Conservation (phyloP, 805 yeast genomes). For the Saccharomycopsis capsularis region DNA sequence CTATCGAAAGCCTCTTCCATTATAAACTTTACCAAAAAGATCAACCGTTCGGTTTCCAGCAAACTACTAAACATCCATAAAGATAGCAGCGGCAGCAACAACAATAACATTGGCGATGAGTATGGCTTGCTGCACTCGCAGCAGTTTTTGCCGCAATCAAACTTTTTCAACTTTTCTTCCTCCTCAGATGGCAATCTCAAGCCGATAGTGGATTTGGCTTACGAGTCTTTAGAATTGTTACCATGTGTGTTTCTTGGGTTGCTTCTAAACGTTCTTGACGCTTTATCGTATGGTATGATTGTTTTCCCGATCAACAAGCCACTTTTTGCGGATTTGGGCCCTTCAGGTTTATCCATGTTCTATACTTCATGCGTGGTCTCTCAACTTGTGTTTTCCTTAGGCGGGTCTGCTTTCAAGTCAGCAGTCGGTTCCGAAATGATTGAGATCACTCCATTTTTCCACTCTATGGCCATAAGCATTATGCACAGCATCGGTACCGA, state of each 20-base stretch:
- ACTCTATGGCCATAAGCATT: constrained; percentile 81
- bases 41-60: constrained; percentile 20
- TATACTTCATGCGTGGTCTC: constrained; percentile 87
- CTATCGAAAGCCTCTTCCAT: constrained; percentile 17
- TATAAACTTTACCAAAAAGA: constrained; percentile 20
- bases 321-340: constrained; percentile 69
- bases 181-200: not conserved
- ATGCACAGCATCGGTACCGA: constrained; percentile 47
- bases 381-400: constrained; percentile 80
- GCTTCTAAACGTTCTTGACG: constrained; percentile 82
- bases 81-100: not conserved
- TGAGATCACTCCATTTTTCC: constrained; percentile 98
- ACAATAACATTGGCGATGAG: not conserved
- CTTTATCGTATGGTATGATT: constrained; percentile 94
- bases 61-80: constrained; percentile 14
- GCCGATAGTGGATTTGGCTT: not conserved
- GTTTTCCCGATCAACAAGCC: constrained; percentile 87
- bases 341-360: constrained; percentile 90
- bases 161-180: not conserved
- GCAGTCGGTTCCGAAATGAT: constrained; percentile 99
- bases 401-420: constrained; percentile 81
- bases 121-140: not conserved
- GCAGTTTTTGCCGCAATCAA: not conserved
- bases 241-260: constrained; percentile 88
- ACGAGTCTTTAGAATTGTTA: constrained; percentile 8